Percentiles rank a stretch among this genome's conserved stretches.
Conservation (phyloP, 768 basidiomycete species). For the Phylloporus arenicola region DNA sequence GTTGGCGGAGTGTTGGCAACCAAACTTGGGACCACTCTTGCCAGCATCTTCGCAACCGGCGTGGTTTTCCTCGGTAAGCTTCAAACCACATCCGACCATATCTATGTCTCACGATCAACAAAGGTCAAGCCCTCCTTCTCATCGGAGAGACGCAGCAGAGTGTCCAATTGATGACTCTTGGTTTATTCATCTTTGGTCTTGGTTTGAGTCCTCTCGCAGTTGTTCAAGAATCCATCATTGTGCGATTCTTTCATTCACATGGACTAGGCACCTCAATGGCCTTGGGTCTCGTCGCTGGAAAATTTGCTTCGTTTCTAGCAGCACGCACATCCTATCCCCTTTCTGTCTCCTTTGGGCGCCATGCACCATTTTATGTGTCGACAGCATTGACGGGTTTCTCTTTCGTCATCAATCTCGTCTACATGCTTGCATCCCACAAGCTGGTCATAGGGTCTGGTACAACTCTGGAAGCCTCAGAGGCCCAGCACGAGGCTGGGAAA, state of each 20-base stretch:
- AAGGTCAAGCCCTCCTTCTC: slow-evolving; percentile 64
- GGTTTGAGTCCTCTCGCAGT: slow-evolving; percentile 78
- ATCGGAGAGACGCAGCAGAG: slow-evolving; percentile 55
- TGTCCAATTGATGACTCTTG: slow-evolving; percentile 67
- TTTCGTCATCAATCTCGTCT: slow-evolving; percentile 62
- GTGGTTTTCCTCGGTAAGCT: slow-evolving; percentile 56
- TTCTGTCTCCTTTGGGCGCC: slow-evolving; percentile 58
- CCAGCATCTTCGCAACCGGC: slow-evolving; percentile 70
- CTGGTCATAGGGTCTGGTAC: slow-evolving; percentile 55
- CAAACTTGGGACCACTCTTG: slow-evolving; percentile 64
- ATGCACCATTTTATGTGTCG: slow-evolving; percentile 71
- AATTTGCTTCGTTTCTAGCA: slow-evolving; percentile 69
- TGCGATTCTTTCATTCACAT: slow-evolving; percentile 72
- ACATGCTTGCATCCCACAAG: slow-evolving; percentile 60
- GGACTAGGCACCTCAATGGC: slow-evolving; percentile 75
- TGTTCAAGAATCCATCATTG: slow-evolving; percentile 80
- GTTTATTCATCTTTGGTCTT: slow-evolving; percentile 75
- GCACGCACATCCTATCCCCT: slow-evolving; percentile 74
- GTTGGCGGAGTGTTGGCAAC: slow-evolving; percentile 69
- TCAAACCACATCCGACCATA: background rate
- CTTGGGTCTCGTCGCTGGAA: slow-evolving; percentile 78
- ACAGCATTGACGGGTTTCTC: slow-evolving; percentile 60
- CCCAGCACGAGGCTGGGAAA: slow-evolving; percentile 48
- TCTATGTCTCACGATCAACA: slow-evolving; percentile 5
- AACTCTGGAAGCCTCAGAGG: slow-evolving; percentile 60